Conservation (phyloP, 352 stramenopile species). For the Pythium sp. region DNA sequence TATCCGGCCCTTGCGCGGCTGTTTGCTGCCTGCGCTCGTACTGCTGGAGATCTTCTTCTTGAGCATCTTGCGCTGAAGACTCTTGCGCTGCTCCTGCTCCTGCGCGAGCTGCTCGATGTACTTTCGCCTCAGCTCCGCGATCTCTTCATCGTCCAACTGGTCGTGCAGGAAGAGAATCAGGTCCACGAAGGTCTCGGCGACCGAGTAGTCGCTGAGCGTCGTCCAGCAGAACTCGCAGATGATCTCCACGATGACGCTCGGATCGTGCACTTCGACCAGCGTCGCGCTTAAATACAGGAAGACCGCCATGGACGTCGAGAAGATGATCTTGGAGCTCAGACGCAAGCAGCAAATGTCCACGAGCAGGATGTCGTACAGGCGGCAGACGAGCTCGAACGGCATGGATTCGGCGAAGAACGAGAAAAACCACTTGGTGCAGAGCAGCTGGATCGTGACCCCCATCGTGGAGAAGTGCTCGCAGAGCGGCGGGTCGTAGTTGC, state of each 20-base stretch:
- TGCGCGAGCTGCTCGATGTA: slow-evolving; percentile 59
- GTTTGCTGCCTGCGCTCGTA: slow-evolving; percentile 18
- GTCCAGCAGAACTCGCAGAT: slow-evolving; percentile 79
- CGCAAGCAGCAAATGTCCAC: slow-evolving; percentile 59
- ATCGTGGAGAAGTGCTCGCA: slow-evolving; percentile 54
- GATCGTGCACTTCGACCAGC: slow-evolving; percentile 69
- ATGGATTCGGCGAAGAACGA: slow-evolving; percentile 84
- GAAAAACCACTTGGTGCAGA: slow-evolving; percentile 86
- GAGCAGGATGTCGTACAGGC: slow-evolving; percentile 75
- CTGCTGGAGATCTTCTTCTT: slow-evolving; percentile 28
- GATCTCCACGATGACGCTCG: slow-evolving; percentile 72
- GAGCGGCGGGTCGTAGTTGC: slow-evolving; percentile 42
- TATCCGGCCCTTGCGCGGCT: slow-evolving; percentile 37
- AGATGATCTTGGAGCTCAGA: slow-evolving; percentile 65
- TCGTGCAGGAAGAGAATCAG: slow-evolving; percentile 73
- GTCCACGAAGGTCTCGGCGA: slow-evolving; percentile 71
- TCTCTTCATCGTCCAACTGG: slow-evolving; percentile 52
- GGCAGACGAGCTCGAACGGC: slow-evolving; percentile 74
- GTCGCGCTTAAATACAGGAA: slow-evolving; percentile 72
- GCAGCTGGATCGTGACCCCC: slow-evolving; percentile 69
- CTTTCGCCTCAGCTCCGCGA: slow-evolving; percentile 46
- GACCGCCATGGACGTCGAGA: slow-evolving; percentile 70
- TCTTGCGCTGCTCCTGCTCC: slow-evolving; percentile 59
- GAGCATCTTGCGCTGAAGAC: slow-evolving; percentile 41
- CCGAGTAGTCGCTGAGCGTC: slow-evolving; percentile 67